phyloP scores from a whole-genome alignment of 129 eudicot genomes.

The Rutidosis leptorrhynchoides region DNA sequence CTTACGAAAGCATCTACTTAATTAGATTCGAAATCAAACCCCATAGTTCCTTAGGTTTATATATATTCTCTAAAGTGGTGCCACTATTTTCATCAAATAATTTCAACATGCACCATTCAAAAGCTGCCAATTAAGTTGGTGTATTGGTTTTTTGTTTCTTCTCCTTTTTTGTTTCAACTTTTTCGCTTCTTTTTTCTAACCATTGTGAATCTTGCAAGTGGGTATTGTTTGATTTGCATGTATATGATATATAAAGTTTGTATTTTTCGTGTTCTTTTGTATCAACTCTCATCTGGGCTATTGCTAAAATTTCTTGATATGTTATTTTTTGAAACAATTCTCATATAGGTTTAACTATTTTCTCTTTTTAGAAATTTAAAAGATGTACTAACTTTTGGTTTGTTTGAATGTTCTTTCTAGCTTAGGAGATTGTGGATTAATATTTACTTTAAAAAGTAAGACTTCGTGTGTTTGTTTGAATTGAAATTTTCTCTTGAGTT shows the following conservation, averaged over 20 bases:
- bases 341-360: too few species aligned
- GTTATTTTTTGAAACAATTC: not conserved
- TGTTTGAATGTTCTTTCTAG: too few species aligned
- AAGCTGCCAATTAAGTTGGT: constrained; percentile 2
- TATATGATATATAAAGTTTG: not conserved
- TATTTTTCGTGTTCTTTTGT: constrained; percentile 12
- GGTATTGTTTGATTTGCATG: constrained; percentile 20
- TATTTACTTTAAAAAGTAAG: too few species aligned
- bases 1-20: constrained; percentile 10
- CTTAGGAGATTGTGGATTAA: too few species aligned
- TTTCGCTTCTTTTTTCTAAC: not conserved
- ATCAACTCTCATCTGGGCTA: constrained; percentile 9
- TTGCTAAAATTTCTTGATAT: constrained; percentile 1
- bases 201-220: constrained; percentile 19
- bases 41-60: constrained; percentile 10
- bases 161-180: not conserved
- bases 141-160: constrained; percentile 12
- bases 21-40: constrained; percentile 11
- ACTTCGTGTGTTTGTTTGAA: too few species aligned
- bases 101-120: constrained; percentile 9
- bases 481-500: too few species aligned
- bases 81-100: constrained; percentile 8
- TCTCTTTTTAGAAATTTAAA: too few species aligned
- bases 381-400: too few species aligned
- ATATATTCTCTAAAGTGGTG: constrained; percentile 17